Percentiles rank a stretch among this genome's conserved stretches.
phyloP scores from a whole-genome alignment of 2,329 filamentous ascomycete genomes.

The Madurella mycetomatis region DNA sequence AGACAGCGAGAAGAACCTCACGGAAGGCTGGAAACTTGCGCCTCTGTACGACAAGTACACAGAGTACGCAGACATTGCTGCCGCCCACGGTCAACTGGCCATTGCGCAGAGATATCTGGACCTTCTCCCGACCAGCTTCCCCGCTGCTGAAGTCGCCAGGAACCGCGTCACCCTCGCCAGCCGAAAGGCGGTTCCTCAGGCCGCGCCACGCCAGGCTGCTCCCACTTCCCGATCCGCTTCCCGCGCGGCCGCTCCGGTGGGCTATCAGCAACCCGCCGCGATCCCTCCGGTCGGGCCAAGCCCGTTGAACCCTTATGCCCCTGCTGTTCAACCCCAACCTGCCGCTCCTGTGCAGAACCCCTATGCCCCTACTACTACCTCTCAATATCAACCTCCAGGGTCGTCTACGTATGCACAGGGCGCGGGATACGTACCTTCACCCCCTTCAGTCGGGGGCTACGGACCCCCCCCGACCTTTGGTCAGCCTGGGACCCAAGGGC shows the following conservation, averaged over 20 bases:
- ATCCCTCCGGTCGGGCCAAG: conserved; percentile 24
- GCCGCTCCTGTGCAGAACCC: conserved; percentile 38
- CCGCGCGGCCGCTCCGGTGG: conserved; percentile 33
- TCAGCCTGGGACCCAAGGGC: conserved; percentile 45
- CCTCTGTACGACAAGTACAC: conserved; percentile 90
- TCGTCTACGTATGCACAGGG: conserved; percentile 33
- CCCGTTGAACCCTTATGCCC: conserved; percentile 33
- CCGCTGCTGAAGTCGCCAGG: conserved; percentile 80
- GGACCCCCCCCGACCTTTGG: conserved; percentile 47
- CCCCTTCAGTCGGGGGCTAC: conserved; percentile 42
- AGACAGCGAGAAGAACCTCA: conserved; percentile 67
- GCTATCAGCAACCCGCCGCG: conserved; percentile 48
- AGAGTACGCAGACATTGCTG: conserved; percentile 93
- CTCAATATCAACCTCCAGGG: conserved; percentile 35
- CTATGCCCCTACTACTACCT: conserved; percentile 40
- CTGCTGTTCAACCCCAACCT: conserved; percentile 28
- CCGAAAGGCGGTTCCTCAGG: conserved; percentile 46
- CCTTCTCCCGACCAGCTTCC: conserved; percentile 76
- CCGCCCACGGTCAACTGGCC: conserved; percentile 79
- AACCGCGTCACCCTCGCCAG: conserved; percentile 82
- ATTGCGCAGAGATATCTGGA: conserved; percentile 89
- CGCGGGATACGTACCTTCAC: conserved; percentile 18
- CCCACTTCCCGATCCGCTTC: conserved; percentile 38
- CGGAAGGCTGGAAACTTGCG: conserved; percentile 82
- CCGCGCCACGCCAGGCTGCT: conserved; percentile 32